A percentile compares a stretch with the other conserved stretches of the same genome.
Evolutionary conservation across 148 eudicot species (phyloP).

Genomic region (Diospyros kaki): DNA sequence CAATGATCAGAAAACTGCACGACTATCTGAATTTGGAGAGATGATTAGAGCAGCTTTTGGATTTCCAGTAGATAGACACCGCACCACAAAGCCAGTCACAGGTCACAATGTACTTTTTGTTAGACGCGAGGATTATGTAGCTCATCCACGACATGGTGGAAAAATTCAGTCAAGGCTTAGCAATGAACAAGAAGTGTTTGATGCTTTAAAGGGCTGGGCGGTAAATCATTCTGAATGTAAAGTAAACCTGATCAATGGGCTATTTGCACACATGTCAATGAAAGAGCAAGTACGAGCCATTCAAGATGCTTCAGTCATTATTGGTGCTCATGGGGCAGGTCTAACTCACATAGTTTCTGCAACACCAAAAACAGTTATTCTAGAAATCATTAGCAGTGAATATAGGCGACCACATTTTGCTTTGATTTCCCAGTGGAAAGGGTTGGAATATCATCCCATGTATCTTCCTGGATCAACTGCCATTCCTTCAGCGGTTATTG

Average conservation of each 20-base stretch:
- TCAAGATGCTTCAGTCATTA: conserved; percentile 83
- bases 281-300: conserved; percentile 87
- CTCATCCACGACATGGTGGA: conserved; percentile 96
- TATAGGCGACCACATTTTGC: conserved; percentile 84
- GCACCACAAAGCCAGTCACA: conserved; percentile 33
- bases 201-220: conserved; percentile 59
- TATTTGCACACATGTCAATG: conserved; percentile 92
- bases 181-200: conserved; percentile 86
- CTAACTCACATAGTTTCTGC: conserved; percentile 94
- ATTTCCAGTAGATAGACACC: conserved; percentile 56
- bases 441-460: conserved; percentile 76
- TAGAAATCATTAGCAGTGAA: conserved; percentile 79
- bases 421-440: conserved; percentile 83
- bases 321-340: conserved; percentile 99
- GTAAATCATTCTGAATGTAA: conserved; percentile 44
- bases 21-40: conserved; percentile 90
- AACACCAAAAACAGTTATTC: conserved; percentile 53
- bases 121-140: conserved; percentile 86
- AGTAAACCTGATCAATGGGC: conserved; percentile 70
- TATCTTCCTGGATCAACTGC: conserved; percentile 62
- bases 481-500: conserved; percentile 53
- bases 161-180: conserved; percentile 77
- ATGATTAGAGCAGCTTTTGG: conserved; percentile 87
- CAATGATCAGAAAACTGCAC: conserved; percentile 64
- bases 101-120: conserved; percentile 73